Evolutionary conservation across 2,329 filamentous ascomycete genomes (phyloP), one percentile per base, ranked within the genome.

Genomic region (Ophioceras dolichostomum): DNA sequence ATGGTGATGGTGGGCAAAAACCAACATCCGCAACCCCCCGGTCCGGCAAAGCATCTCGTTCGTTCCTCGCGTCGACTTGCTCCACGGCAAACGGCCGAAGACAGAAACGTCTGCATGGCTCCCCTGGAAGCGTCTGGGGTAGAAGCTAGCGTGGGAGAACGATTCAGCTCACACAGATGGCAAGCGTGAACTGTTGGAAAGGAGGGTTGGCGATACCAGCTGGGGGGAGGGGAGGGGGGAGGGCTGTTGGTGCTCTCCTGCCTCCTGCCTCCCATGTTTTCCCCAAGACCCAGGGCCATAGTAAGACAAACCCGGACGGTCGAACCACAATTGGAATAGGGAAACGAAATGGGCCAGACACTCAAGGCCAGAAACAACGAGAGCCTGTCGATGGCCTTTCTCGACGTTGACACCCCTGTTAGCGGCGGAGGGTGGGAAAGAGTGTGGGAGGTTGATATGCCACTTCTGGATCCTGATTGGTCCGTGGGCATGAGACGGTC

Each of bases 361-460:
- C 20, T 20, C 24, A 5, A 36, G 33, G 41, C 43, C 38, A 45
- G 42, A 38, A 45, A 32, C 40, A 47, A 55, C 36, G 51, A 53
- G 44, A 54, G 45, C 53, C 52, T 54, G 46, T 56, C 43, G 49
- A 53, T 51, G 49, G 37, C 46, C 40, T 45, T 37, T 37, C 34
- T 28, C 31, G 39, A 30, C 3, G 21, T 31, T 35, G 32, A 30
- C 32, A 45, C 41, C 46, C 49, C 43, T 48, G 48, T 45, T 47
- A 47, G 43, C 40, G 39, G 41, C 43, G 43, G 42, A 41, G 33
- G 39, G 39, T 43, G 32, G 32, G 27, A 18, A 33, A 33, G 31
- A 19, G 16, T 18, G 31, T 48, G 44, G 32, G 33, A 37, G 43
- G 26, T 37, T 26, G 29, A 48, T 30, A 47, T 28, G 40, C 34